A percentile compares a stretch with the other conserved stretches of the same genome.
phyloP scores from a whole-genome alignment of 2,329 filamentous ascomycete genomes.

The Hymenotorrendiella dingleyae region DNA sequence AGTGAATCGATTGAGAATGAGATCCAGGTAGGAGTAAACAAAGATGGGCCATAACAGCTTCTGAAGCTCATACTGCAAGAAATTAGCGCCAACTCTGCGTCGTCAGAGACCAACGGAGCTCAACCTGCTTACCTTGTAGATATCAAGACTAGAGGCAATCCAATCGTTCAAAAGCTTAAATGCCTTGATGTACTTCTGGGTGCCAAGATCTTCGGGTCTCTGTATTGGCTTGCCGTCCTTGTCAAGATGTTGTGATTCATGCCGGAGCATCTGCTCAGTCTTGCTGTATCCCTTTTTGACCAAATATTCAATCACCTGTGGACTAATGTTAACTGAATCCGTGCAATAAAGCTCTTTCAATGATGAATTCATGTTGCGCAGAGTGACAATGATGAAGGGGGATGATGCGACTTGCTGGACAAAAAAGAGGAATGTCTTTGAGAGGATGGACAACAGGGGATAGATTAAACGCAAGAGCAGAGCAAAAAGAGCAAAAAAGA shows the following conservation, averaged over 20 bases:
- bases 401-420: no score
- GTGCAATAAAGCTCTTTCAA: no score
- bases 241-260: constrained; percentile 81
- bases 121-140: constrained; percentile 88
- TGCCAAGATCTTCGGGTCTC: constrained; percentile 62
- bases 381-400: no score
- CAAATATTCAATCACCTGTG: constrained; percentile 84
- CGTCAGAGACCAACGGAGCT: no score
- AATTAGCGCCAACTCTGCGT: no score
- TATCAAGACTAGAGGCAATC: constrained; percentile 86
- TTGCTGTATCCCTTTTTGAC: constrained; percentile 90
- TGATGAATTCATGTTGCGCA: no score
- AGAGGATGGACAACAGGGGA: no score
- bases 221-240: constrained; percentile 69
- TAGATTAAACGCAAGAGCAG: no score
- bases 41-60: constrained; percentile 91
- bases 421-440: no score
- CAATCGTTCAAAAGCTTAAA: constrained; percentile 72
- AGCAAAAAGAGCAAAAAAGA: no score
- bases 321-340: constrained; percentile 7
- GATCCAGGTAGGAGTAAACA: constrained; percentile 82
- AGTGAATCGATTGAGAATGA: constrained; percentile 65
- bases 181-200: constrained; percentile 70
- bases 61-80: constrained; percentile 67
- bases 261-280: constrained; percentile 86